Percentiles rank a stretch among this genome's conserved stretches.
Evolutionary conservation across 2,329 filamentous ascomycete genomes (phyloP).

Genomic region (Xylaria sp.): DNA sequence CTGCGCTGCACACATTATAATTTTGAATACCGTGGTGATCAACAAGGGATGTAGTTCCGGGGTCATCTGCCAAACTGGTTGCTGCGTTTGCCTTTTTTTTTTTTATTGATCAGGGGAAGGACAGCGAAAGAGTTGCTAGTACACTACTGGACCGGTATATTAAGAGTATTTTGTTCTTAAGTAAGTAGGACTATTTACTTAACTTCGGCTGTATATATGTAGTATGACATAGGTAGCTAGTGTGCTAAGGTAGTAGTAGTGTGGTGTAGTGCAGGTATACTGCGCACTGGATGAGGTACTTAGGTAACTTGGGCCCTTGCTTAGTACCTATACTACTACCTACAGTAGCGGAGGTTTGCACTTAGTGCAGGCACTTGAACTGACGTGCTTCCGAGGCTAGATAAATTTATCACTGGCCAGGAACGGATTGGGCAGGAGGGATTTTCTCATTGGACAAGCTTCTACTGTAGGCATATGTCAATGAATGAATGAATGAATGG

Average conservation of each 20-base stretch:
- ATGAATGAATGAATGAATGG: slow-evolving; percentile 12
- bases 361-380: slow-evolving; percentile 11
- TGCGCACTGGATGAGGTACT: too few species aligned
- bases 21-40: not conserved
- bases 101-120: too few species aligned
- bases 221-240: not conserved
- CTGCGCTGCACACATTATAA: slow-evolving; percentile 26
- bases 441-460: slow-evolving; percentile 32
- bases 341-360: not conserved
- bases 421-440: slow-evolving; percentile 35
- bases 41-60: slow-evolving; percentile 22
- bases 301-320: not conserved
- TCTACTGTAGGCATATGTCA: not conserved
- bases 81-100: not conserved
- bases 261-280: too few species aligned
- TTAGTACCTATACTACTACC: not conserved
- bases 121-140: too few species aligned
- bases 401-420: slow-evolving; percentile 32
- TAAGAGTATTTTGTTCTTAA: too few species aligned
- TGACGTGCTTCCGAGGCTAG: slow-evolving; percentile 20
- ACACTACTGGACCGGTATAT: too few species aligned
- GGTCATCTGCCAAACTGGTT: slow-evolving; percentile 2
- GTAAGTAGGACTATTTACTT: too few species aligned
- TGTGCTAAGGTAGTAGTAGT: not conserved
- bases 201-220: too few species aligned